phyloP scores from a whole-genome alignment of 352 stramenopile species.

The Pythium sukuiense region DNA sequence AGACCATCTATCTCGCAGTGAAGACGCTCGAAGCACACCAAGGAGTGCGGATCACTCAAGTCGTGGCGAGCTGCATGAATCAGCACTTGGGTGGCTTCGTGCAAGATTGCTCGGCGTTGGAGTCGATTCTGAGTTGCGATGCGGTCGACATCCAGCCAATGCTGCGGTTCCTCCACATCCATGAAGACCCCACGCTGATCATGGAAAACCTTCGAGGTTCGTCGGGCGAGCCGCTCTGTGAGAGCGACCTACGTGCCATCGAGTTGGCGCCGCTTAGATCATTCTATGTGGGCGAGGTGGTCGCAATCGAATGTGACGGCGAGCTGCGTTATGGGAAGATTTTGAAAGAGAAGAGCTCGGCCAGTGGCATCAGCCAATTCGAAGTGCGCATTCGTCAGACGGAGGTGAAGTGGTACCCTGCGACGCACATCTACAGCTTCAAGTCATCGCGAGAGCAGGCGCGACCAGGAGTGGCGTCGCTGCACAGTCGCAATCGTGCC shows the following conservation, averaged over 20 bases:
- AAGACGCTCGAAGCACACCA: conserved; percentile 32
- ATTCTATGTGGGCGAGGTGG: conserved; percentile 67
- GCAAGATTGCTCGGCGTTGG: conserved; percentile 59
- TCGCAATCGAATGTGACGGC: conserved; percentile 56
- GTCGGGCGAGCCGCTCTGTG: conserved; percentile 49
- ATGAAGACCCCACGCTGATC: conserved; percentile 61
- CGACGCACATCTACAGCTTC: conserved; percentile 77
- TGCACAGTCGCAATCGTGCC: conserved; percentile 11
- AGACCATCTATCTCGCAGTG: conserved; percentile 56
- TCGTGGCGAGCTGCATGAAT: conserved; percentile 69
- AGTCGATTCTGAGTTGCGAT: conserved; percentile 65
- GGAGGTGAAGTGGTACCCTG: conserved; percentile 38
- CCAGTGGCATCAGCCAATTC: conserved; percentile 47
- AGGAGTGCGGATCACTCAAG: conserved; percentile 51
- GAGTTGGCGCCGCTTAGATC: conserved; percentile 66
- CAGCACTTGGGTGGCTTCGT: conserved; percentile 62
- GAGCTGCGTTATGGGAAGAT: conserved; percentile 65
- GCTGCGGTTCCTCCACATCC: conserved; percentile 60
- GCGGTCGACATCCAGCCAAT: conserved; percentile 46
- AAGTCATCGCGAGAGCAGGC: conserved; percentile 41
- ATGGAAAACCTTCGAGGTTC: conserved; percentile 67
- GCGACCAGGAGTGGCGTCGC: not conserved
- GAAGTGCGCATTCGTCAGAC: conserved; percentile 59
- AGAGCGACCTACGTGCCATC: conserved; percentile 43
- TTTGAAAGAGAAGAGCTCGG: conserved; percentile 37